Evolutionary conservation across 78 protist species (phyloP), one percentile per base, ranked within the genome.

Genomic region (Dictyostelium brefeldianum): DNA sequence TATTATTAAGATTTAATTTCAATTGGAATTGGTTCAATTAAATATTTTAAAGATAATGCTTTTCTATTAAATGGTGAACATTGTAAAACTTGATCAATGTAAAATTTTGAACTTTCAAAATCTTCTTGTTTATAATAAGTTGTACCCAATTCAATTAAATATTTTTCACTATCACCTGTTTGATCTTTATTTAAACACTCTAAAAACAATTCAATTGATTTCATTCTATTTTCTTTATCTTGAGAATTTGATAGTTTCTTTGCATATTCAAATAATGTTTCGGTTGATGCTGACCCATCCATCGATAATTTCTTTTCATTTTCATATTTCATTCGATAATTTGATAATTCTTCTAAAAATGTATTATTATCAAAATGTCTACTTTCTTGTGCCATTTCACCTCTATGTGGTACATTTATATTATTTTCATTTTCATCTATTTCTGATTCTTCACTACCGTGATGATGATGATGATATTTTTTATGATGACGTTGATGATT

Each of bases 21-120:
- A 10, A 59, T 3, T 59, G 69, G 69, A 3, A 59, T 14, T n/a
- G 69, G 69, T 8, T 59, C 22, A 12, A 65, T 18, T 31, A 82
- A 53, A 82, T 82, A 82, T 51, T 82, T 65, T 29, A 69, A 53
- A 43, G 89, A 51, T n/a, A 82, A 3, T 29, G 79, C 89, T 48
- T 82, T 67, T 17, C 69, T 51, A 36, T 82, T 73, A 47, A 82
- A 25, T 46, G 89, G 89, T 9, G 31, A 25, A 18, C 25, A 20
- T 69, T 47, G 53, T 47, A 82, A 77, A 0, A 82, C 73, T 65
- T 73, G 10, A 48, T 82, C 89, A 18, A 65, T 65, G 69, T 53
- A 82, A 2, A 50, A n/a, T 11, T 46, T 29, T 7, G 89, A 41
- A 48, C 20, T 25, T 6, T 31, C 22, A 69, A 65, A 82, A 22